Evolutionary conservation across 352 stramenopile species (phyloP), one percentile per base, ranked within the genome.

Genomic region (Globisporangium orthogonon): DNA sequence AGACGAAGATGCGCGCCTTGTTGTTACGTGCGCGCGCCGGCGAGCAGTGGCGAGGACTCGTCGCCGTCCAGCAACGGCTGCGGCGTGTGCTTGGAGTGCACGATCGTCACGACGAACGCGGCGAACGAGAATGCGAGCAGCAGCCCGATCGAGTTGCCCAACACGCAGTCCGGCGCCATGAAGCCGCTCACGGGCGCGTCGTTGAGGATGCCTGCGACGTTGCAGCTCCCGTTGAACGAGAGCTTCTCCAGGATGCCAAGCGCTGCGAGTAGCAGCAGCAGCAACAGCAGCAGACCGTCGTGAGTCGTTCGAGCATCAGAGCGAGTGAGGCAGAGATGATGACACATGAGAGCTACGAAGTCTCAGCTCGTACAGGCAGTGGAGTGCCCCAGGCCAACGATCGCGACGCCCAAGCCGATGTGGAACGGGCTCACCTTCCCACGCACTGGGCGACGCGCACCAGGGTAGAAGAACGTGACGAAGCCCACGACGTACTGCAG

Each of bases 211-310:
- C 84, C 84, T 39, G 60, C 78, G 31, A 94, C 65, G 60, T 95
- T 94, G 73, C 86, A 95, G 54, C 81, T 92, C 9, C 60, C 74
- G 49, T 93, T 91, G 62, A 95, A 95, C 52, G 74, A 76, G 44
- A 95, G 76, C 60, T 94, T 94, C 66, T 95, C 78, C 17, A 93
- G 44, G 13, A 94, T 75, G 2, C 86, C 84, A 0, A 70, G 66
- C 7, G 81, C 84, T 70, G 61, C 7, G 33, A 46, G 54, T 3
- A 43, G 10, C 13, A 17, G 10, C 37, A 7, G 17, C 5, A 35
- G 23, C 4, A 48, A 4, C 30, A 41, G 41, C 37, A 63, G 7
- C 4, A 31, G 37, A 52, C 9, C 49, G 44, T 48, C 10, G 11
- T 33, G 15, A n/a, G 30, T 51, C 7, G 23, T 18, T 14, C 23